phyloP scores from a whole-genome alignment of 1,139 yeast species.

The Zygotorulaspora mrakii region DNA sequence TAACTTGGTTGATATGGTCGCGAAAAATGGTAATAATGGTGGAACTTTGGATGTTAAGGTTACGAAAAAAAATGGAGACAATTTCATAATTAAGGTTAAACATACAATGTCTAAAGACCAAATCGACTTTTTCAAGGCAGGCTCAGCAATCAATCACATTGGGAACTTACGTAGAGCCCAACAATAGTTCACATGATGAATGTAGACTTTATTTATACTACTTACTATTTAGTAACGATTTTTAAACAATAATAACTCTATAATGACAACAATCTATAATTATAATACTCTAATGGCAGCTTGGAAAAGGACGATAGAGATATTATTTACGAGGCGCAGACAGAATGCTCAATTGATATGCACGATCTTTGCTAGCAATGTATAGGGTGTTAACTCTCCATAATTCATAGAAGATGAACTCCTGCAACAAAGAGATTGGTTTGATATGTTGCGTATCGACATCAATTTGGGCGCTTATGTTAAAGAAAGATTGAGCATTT shows the following conservation, averaged over 20 bases:
- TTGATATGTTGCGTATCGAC: constrained; percentile 31
- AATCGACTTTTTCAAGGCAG: constrained; percentile 92
- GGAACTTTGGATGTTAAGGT: constrained; percentile 69
- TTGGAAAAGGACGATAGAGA: no score
- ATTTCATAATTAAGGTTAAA: constrained; percentile 67
- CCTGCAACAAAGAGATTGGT: constrained; percentile 44
- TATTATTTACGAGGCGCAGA: constrained; percentile 21
- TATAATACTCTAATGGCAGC: no score
- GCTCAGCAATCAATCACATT: constrained; percentile 91
- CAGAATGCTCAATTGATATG: constrained; percentile 65
- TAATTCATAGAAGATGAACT: constrained; percentile 59
- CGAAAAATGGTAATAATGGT: constrained; percentile 81
- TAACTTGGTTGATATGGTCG: constrained; percentile 73
- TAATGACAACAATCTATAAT: background rate
- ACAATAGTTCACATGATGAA: constrained; percentile 2
- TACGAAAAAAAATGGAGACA: constrained; percentile 69
- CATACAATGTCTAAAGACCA: constrained; percentile 98
- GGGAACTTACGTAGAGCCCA: constrained; percentile 52
- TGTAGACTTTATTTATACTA: constrained; percentile 6
- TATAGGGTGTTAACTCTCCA: constrained; percentile 66
- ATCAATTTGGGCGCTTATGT: constrained; percentile 29
- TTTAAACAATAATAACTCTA: background rate
- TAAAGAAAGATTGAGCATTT: constrained; percentile 36
- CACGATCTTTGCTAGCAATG: constrained; percentile 58
- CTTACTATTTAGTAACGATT: constrained; percentile 1